These are phyloP conservation scores for Agaricus subrufescens DNA, from an alignment of 768 basidiomycete species.

Conservation along the genomic window DNA sequence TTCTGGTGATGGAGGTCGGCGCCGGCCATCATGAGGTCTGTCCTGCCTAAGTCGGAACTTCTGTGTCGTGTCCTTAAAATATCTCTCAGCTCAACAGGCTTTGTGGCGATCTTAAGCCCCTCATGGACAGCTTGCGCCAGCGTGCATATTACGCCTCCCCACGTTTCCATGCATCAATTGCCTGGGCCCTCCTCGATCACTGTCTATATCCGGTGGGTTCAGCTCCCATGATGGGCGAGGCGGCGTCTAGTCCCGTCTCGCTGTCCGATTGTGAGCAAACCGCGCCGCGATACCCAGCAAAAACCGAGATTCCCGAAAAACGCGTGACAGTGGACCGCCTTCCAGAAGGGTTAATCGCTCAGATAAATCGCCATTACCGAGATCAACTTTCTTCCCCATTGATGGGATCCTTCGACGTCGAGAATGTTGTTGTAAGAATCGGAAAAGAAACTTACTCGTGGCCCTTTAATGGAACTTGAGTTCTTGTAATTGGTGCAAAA, in stretches of 20 bases:
- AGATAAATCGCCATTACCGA: slow-evolving; percentile 47
- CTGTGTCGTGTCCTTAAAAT: not conserved
- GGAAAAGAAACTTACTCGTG: slow-evolving; percentile 61
- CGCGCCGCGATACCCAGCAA: slow-evolving; percentile 6
- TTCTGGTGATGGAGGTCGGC: slow-evolving; percentile 78
- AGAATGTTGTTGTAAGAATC: slow-evolving; percentile 58
- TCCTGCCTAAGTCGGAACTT: not conserved
- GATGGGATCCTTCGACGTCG: slow-evolving; percentile 48
- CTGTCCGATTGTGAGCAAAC: slow-evolving; percentile 11
- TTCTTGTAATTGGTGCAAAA: slow-evolving; percentile 1
- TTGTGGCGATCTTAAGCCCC: slow-evolving; percentile 51
- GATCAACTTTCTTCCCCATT: slow-evolving; percentile 33
- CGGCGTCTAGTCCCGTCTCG: slow-evolving; percentile 13
- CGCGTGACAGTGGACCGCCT: slow-evolving; percentile 51
- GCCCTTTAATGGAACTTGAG: slow-evolving; percentile 27
- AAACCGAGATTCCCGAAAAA: slow-evolving; percentile 12
- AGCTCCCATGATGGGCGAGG: slow-evolving; percentile 12
- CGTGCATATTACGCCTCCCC: slow-evolving; percentile 77
- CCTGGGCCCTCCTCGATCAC: slow-evolving; percentile 70
- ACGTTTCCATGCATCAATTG: slow-evolving; percentile 85
- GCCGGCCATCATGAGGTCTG: slow-evolving; percentile 76
- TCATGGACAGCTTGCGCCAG: slow-evolving; percentile 59
- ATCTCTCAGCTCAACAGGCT: slow-evolving; percentile 52
- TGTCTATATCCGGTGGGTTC: slow-evolving; percentile 3
- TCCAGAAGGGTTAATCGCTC: slow-evolving; percentile 40